phyloP scores from a whole-genome alignment of 805 yeast species.

The Kazachstania martiniae region DNA sequence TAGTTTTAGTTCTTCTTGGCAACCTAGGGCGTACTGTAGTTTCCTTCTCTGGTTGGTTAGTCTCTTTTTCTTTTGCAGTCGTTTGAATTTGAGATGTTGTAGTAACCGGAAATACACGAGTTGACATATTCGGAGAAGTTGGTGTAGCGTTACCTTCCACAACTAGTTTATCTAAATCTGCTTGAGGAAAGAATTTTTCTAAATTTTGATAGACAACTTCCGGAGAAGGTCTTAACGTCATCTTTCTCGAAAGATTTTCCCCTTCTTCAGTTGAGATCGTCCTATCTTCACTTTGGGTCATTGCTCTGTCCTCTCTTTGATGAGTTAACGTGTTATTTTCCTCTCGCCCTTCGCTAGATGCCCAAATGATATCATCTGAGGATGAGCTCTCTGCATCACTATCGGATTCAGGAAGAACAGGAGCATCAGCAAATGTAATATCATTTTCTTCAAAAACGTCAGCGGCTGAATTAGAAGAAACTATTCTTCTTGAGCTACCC shows the following conservation, averaged over 20 bases:
- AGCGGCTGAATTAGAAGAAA: constrained; percentile 28
- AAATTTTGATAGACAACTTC: constrained; percentile 87
- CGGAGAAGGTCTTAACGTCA: constrained; percentile 88
- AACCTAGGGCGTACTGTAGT: constrained; percentile 3
- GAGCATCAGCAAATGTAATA: constrained; percentile 67
- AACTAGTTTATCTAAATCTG: constrained; percentile 87
- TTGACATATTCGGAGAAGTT: constrained; percentile 31
- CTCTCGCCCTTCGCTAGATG: constrained; percentile 1
- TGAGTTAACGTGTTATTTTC: background rate
- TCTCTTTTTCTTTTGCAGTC: background rate
- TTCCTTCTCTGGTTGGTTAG: background rate
- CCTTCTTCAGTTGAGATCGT: constrained; percentile 1
- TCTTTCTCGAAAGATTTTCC: constrained; percentile 22
- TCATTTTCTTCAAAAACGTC: constrained; percentile 62
- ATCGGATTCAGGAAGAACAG: constrained; percentile 42
- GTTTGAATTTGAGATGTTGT: background rate
- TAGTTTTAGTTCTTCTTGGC: constrained; percentile 75
- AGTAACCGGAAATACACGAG: background rate
- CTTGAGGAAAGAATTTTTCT: constrained; percentile 84
- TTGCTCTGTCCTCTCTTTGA: background rate
- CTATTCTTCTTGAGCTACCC: constrained; percentile 25
- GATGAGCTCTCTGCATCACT: constrained; percentile 26
- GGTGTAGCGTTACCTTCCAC: constrained; percentile 62
- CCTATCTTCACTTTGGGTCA: constrained; percentile 1
- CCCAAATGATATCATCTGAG: constrained; percentile 23